These are phyloP conservation scores for Pleurotus cornucopiae DNA, from an alignment of 768 basidiomycete species.

Conservation along the genomic window DNA sequence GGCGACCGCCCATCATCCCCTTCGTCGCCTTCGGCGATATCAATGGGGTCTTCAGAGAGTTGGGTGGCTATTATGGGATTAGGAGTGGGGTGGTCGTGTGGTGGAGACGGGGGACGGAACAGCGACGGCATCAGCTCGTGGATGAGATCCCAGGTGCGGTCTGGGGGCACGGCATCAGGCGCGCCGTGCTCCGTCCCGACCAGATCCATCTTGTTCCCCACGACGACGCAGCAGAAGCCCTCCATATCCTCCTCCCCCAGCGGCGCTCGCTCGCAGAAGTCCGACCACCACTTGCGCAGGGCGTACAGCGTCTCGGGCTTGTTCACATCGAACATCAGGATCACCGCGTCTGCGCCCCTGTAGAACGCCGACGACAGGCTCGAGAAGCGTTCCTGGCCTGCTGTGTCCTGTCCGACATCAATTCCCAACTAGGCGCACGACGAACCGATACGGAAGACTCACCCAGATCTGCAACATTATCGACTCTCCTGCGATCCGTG, in stretches of 20 bases:
- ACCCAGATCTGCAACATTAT: constrained; percentile 67
- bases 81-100: not conserved
- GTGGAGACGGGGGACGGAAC: constrained; percentile 11
- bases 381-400: constrained; percentile 87
- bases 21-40: too few species aligned
- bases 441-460: constrained; percentile 13
- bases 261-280: constrained; percentile 67
- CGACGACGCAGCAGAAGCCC: constrained; percentile 69
- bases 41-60: too few species aligned
- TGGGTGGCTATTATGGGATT: too few species aligned
- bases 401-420: constrained; percentile 56
- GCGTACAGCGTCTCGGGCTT: constrained; percentile 53
- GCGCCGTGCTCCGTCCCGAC: constrained; percentile 17
- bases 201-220: constrained; percentile 79
- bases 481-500: constrained; percentile 45
- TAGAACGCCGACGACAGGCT: constrained; percentile 81
- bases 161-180: constrained; percentile 25
- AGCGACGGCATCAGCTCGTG: constrained; percentile 51
- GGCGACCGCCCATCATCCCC: constrained; percentile 8
- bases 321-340: constrained; percentile 82
- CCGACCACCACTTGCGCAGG: constrained; percentile 73
- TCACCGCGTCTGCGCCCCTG: constrained; percentile 76
- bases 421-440: not conserved
- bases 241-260: constrained; percentile 57
- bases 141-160: constrained; percentile 50